These are phyloP conservation scores for Arabidopsis thaliana DNA, from an alignment of 345 rosid genomes.

Conservation along the genomic window TAIR10.1 NC_003076.8:20092501-20093000, in stretches of 20 bases:
- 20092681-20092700: constrained; percentile 17
- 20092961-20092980: constrained; percentile 23
- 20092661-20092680: constrained; percentile 36
- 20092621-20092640: constrained; percentile 48
- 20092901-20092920: constrained; percentile 33
- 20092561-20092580: constrained; percentile 44
- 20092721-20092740: constrained; percentile 44
- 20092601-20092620: constrained; percentile 50
- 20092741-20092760: constrained; percentile 41
- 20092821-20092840: constrained; percentile 29
- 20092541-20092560: constrained; percentile 44
- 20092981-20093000: constrained; percentile 29
- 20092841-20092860: constrained; percentile 34
- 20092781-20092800: constrained; percentile 95
- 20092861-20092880: constrained; percentile 18
- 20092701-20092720: constrained; percentile 36
- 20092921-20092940: constrained; percentile 35
- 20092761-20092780: constrained; percentile 44
- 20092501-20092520: constrained; percentile 76
- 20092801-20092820: constrained; percentile 78
- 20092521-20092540: constrained; percentile 54
- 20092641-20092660: constrained; percentile 42
- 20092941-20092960: constrained; percentile 38
- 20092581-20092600: constrained; percentile 57
- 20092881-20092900: constrained; percentile 23